Conservation (phyloP, 2,329 filamentous ascomycete species). For the Podosphaera aphanis region DNA sequence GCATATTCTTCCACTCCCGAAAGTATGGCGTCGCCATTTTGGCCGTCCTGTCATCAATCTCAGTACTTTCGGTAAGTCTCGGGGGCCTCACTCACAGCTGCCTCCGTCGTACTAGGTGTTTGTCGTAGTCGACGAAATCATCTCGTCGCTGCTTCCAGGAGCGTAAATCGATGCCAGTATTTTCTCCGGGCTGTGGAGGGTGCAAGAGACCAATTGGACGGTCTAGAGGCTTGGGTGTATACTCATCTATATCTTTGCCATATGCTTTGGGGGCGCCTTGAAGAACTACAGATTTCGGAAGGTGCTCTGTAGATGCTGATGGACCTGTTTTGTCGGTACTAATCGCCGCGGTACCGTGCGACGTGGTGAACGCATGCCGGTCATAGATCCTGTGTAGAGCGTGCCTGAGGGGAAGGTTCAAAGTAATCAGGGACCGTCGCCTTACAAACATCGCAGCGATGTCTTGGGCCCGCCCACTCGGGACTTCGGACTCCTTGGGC, state of each 20-base stretch:
- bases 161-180: slow-evolving; percentile 51
- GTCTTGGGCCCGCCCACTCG: no score
- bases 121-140: slow-evolving; percentile 68
- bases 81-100: slow-evolving; percentile 32
- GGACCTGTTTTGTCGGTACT: not conserved
- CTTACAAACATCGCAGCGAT: no score
- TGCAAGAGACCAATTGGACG: slow-evolving; percentile 63
- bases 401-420: no score
- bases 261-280: slow-evolving; percentile 36
- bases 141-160: slow-evolving; percentile 43
- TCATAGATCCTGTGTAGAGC: not conserved
- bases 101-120: slow-evolving; percentile 53
- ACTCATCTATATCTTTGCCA: slow-evolving; percentile 29
- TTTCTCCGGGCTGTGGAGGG: slow-evolving; percentile 57
- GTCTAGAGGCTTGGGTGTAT: slow-evolving; percentile 33
- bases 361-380: not conserved
- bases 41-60: slow-evolving; percentile 29
- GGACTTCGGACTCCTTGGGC: no score
- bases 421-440: no score
- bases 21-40: slow-evolving; percentile 78
- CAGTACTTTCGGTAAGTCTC: not conserved
- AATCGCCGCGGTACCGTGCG: not conserved
- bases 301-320: not conserved
- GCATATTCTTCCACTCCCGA: slow-evolving; percentile 77
- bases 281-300: slow-evolving; percentile 21